phyloP scores from a whole-genome alignment of 2,329 filamentous ascomycete species.

The Aspergillus tamarii region DNA sequence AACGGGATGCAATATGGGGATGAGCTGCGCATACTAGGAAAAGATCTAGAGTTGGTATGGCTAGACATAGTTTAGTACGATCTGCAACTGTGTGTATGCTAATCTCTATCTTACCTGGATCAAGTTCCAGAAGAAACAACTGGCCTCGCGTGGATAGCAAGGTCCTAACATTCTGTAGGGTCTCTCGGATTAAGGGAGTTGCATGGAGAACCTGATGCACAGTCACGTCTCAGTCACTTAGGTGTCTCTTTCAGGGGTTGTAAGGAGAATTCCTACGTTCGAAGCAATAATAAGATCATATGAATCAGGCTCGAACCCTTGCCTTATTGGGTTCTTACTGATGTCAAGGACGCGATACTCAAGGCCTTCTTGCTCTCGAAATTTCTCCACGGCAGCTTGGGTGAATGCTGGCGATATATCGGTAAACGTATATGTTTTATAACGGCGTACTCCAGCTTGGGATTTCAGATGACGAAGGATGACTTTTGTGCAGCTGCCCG shows the following conservation, averaged over 20 bases:
- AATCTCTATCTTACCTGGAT: too few relatives aligned
- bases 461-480: neutral
- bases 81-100: too few relatives aligned
- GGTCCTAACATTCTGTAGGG: too few relatives aligned
- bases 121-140: too few relatives aligned
- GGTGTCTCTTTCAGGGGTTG: neutral
- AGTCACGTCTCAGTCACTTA: neutral
- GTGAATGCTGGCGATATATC: constrained; percentile 30
- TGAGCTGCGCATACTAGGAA: too few relatives aligned
- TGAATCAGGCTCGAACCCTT: constrained; percentile 22
- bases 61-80: too few relatives aligned
- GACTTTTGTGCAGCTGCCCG: constrained; percentile 16
- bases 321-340: constrained; percentile 21
- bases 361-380: constrained; percentile 15
- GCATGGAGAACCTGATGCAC: too few relatives aligned
- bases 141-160: too few relatives aligned
- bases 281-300: constrained; percentile 30
- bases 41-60: too few relatives aligned
- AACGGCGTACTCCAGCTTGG: neutral
- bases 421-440: constrained; percentile 22
- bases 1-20: too few relatives aligned
- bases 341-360: constrained; percentile 31
- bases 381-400: constrained; percentile 20
- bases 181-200: too few relatives aligned
- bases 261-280: neutral